Evolutionary conservation across 148 eudicot species (phyloP).

Genomic region (Pharnaceum exiguum): DNA sequence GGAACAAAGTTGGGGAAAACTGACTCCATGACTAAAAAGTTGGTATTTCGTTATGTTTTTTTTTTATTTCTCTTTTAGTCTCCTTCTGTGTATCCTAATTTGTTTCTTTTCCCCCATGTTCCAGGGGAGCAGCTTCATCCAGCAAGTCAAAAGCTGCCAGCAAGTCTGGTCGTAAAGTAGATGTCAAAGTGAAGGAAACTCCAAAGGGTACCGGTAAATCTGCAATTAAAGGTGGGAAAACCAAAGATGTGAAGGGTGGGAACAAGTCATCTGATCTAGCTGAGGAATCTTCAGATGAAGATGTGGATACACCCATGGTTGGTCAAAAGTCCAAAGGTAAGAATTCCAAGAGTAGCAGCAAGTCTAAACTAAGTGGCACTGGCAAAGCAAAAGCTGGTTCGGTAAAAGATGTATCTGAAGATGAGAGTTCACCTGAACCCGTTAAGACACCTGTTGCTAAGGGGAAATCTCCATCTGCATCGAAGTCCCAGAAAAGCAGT

Average conservation of each 20-base stretch:
- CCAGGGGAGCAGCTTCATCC: slow-evolving; percentile 34
- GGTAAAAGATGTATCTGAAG: slow-evolving; percentile 31
- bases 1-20: slow-evolving; percentile 35
- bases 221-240: slow-evolving; percentile 25
- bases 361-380: slow-evolving; percentile 26
- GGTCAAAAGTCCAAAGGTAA: slow-evolving; percentile 44
- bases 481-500: slow-evolving; percentile 19
- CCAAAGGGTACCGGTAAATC: slow-evolving; percentile 32
- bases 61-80: not conserved
- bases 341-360: slow-evolving; percentile 30
- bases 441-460: too few relatives aligned
- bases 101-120: not conserved
- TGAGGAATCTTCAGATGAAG: slow-evolving; percentile 36
- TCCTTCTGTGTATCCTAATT: not conserved
- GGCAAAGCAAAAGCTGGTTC: slow-evolving; percentile 34
- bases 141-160: slow-evolving; percentile 46
- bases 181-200: slow-evolving; percentile 30
- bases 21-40: slow-evolving; percentile 44
- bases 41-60: slow-evolving; percentile 5
- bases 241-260: slow-evolving; percentile 22
- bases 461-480: slow-evolving; percentile 12
- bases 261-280: slow-evolving; percentile 22
- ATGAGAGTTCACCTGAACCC: slow-evolving; percentile 32
- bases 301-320: slow-evolving; percentile 18
- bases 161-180: slow-evolving; percentile 29